These are phyloP conservation scores for Colletotrichum sp. DNA, from an alignment of 2,329 filamentous ascomycete species.

Conservation along the genomic window DNA sequence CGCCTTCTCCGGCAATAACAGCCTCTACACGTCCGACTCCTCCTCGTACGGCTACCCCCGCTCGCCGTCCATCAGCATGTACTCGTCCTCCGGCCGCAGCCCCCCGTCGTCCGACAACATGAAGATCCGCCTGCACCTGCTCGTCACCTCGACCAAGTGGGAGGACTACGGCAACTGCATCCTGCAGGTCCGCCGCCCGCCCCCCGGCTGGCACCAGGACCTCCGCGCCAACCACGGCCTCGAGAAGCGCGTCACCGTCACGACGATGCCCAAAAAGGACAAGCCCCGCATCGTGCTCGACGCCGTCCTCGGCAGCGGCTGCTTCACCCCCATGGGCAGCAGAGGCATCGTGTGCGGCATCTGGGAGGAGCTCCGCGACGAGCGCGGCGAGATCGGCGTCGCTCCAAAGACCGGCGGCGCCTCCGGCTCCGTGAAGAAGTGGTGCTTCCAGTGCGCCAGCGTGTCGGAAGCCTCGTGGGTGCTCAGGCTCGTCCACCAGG, in stretches of 20 bases:
- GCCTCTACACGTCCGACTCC: constrained; percentile 66
- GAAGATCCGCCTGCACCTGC: constrained; percentile 84
- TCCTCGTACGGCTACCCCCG: constrained; percentile 55
- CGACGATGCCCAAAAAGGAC: constrained; percentile 70
- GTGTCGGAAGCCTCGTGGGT: constrained; percentile 61
- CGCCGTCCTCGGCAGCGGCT: constrained; percentile 82
- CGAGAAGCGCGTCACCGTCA: constrained; percentile 86
- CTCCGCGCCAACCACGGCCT: constrained; percentile 67
- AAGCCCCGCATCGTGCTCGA: constrained; percentile 74
- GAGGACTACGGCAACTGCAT: constrained; percentile 87
- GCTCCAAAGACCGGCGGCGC: constrained; percentile 57
- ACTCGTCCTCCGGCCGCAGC: constrained; percentile 53
- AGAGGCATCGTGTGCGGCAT: constrained; percentile 89
- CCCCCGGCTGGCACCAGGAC: constrained; percentile 62
- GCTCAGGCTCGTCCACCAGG: constrained; percentile 60
- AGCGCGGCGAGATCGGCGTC: constrained; percentile 59
- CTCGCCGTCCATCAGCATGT: constrained; percentile 63
- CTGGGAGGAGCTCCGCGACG: constrained; percentile 77
- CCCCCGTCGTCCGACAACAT: constrained; percentile 77
- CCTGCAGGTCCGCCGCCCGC: constrained; percentile 82
- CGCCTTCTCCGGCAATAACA: constrained; percentile 58
- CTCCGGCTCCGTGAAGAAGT: constrained; percentile 63
- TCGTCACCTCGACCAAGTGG: constrained; percentile 82
- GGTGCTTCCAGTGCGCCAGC: constrained; percentile 66
- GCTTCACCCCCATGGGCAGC: constrained; percentile 82